Evolutionary conservation across 164 flowering plant species (phyloP), one percentile per base, ranked within the genome.

Genomic region (Taxillus chinensis): DNA sequence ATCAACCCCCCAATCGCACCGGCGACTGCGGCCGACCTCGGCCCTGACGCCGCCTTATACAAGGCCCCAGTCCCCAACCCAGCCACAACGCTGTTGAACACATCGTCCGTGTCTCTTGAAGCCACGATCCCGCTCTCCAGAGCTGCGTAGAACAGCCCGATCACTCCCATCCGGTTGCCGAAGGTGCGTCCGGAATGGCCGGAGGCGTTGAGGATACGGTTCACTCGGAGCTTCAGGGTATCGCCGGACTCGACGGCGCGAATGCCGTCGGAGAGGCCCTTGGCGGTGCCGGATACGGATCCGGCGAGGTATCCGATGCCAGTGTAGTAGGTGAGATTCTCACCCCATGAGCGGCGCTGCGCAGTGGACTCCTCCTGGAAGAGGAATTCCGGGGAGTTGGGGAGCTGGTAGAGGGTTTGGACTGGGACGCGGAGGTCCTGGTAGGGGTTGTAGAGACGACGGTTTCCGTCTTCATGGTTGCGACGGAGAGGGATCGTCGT

Each of bases 301-400:
- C 95, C 98, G 50, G 74, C 67, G 43, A 84, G 80, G 68, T 89
- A 91, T 15, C 82, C 83, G 58, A 72, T 67, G n/a, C 98, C 98
- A 54, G 98, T 91, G 77, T 86, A 89, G 73, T 80, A 91, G 57
- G 93, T 86, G 45, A 91, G 81, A 57, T 89, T 89, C 48, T 91
- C 96, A 14, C 98, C 90, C 96, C 96, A 91, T 1, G 96, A 84
- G 10, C 98, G 84, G 70, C 90, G 86, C 58, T 81, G 85, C 5
- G 62, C 78, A 42, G 69, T 13, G 65, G 95, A 63, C 59, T 91
- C 98, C 64, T 91, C 98, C 56, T 75, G 69, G 85, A 89, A 91
- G 63, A 89, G 95, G 73, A 66, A 87, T 55, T 91, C 96, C 16
- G 96, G 98, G 2, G 86, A 77, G 56, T 88, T 82, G 37, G 98